Conservation (phyloP, 768 basidiomycete species). For the Termitomyces eurrhizus region DNA sequence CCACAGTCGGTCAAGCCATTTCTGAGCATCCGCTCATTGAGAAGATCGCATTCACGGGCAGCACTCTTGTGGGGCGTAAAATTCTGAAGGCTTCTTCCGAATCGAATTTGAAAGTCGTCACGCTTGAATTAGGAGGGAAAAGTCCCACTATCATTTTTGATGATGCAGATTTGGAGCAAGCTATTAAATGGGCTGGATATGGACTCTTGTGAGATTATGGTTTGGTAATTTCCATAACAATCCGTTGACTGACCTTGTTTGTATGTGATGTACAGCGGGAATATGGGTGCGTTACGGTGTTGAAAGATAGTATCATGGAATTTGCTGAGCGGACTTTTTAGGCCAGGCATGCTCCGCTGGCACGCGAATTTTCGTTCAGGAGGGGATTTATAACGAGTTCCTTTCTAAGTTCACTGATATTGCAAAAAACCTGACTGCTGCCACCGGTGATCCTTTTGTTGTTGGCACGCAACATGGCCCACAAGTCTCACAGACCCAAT, state of each 20-base stretch:
- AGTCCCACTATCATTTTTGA: conserved; percentile 70
- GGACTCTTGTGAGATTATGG: conserved; percentile 63
- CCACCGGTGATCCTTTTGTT: conserved; percentile 62
- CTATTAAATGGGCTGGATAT: conserved; percentile 65
- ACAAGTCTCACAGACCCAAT: conserved; percentile 67
- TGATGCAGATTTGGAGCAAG: conserved; percentile 68
- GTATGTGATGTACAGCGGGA: conserved; percentile 11
- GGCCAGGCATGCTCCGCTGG: conserved; percentile 78
- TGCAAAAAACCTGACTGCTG: conserved; percentile 40
- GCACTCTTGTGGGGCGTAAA: conserved; percentile 73
- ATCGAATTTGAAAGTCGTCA: conserved; percentile 81
- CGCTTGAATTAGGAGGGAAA: conserved; percentile 81
- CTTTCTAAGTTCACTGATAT: conserved; percentile 50
- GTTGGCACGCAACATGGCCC: conserved; percentile 62
- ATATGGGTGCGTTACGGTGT: conserved; percentile 32
- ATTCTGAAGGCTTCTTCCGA: conserved; percentile 77
- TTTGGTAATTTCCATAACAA: neutral
- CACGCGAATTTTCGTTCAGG: conserved; percentile 81
- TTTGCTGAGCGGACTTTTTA: neutral
- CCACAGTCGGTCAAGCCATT: conserved; percentile 59
- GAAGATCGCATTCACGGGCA: conserved; percentile 86
- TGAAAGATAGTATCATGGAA: neutral
- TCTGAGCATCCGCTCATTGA: conserved; percentile 51
- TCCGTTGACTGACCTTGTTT: neutral
- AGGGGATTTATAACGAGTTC: conserved; percentile 77